Evolutionary conservation across 768 basidiomycete genomes (phyloP).

Genomic region (Boletales sp.): DNA sequence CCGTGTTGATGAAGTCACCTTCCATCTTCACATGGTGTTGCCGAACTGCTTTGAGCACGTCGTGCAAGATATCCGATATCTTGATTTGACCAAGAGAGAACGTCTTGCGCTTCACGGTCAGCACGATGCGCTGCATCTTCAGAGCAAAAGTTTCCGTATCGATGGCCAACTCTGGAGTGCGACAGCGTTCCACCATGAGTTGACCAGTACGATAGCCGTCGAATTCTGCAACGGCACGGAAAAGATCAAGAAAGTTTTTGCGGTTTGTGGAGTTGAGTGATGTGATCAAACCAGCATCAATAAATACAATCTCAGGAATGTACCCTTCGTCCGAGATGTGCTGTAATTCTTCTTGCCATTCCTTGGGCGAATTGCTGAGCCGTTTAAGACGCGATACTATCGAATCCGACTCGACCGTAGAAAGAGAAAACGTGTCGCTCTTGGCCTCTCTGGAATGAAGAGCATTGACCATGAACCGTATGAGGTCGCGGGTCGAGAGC

Average conservation of each 20-base stretch:
- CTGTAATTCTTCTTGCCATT: conserved; percentile 71
- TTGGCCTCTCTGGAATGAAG: conserved; percentile 43
- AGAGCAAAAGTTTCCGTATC: conserved; percentile 95
- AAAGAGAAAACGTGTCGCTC: conserved; percentile 18
- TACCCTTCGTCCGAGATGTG: conserved; percentile 67
- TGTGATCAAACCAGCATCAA: conserved; percentile 94
- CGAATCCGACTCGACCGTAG: conserved; percentile 44
- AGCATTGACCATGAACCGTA: conserved; percentile 56
- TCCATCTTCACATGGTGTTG: conserved; percentile 98
- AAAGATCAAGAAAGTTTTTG: conserved; percentile 93
- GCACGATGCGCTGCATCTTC: conserved; percentile 95
- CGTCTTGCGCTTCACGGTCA: conserved; percentile 92
- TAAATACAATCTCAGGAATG: conserved; percentile 91
- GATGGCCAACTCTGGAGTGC: conserved; percentile 83
- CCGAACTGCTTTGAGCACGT: conserved; percentile 83
- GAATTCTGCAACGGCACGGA: conserved; percentile 92
- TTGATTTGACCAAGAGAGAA: conserved; percentile 97
- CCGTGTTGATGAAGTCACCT: conserved; percentile 97
- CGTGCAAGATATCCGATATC: conserved; percentile 88
- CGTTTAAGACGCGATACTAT: conserved; percentile 70
- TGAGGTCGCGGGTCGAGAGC: conserved; percentile 59
- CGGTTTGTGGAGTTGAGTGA: conserved; percentile 80
- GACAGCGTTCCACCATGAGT: conserved; percentile 94
- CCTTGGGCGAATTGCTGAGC: conserved; percentile 52
- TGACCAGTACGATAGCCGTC: conserved; percentile 95